These are phyloP conservation scores for Aspergillus diversus DNA, from an alignment of 495 filamentous ascomycete species.

Conservation along the genomic window DNA sequence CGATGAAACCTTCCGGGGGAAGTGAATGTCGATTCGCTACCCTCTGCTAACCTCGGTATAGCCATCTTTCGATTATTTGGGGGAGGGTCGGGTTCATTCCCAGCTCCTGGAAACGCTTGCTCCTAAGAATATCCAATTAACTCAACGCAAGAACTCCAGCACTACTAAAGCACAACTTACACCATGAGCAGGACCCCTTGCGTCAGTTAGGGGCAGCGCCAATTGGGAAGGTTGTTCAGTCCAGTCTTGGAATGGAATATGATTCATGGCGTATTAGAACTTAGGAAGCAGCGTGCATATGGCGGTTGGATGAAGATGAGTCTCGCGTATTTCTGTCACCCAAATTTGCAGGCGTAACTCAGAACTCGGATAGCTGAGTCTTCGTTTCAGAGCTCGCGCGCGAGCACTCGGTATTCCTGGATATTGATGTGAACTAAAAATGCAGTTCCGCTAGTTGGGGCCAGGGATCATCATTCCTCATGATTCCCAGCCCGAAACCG, in stretches of 20 bases:
- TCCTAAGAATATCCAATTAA: conserved; percentile 24
- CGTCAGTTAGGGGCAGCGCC: neutral
- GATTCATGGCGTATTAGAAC: neutral
- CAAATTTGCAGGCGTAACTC: neutral
- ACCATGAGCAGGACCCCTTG: neutral
- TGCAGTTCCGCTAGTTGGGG: too few species aligned
- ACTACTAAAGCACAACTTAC: neutral
- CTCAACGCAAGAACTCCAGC: neutral
- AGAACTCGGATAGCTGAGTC: neutral
- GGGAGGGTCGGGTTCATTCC: conserved; percentile 23
- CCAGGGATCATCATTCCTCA: too few species aligned
- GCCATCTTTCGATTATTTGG: conserved; percentile 40
- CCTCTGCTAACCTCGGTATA: conserved; percentile 47
- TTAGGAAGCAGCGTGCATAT: neutral
- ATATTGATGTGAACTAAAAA: too few species aligned
- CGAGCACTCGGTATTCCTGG: neutral
- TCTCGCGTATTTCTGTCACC: neutral
- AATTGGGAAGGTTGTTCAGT: conserved; percentile 1
- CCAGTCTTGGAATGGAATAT: neutral
- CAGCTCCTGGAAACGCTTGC: conserved; percentile 26
- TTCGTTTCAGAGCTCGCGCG: neutral
- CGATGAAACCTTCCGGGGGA: conserved; percentile 45
- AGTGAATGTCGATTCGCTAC: conserved; percentile 40
- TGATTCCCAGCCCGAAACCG: too few species aligned
- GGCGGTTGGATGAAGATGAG: neutral